Evolutionary conservation across 2,329 filamentous ascomycete genomes (phyloP).

Genomic region (Penicillium olsonii): DNA sequence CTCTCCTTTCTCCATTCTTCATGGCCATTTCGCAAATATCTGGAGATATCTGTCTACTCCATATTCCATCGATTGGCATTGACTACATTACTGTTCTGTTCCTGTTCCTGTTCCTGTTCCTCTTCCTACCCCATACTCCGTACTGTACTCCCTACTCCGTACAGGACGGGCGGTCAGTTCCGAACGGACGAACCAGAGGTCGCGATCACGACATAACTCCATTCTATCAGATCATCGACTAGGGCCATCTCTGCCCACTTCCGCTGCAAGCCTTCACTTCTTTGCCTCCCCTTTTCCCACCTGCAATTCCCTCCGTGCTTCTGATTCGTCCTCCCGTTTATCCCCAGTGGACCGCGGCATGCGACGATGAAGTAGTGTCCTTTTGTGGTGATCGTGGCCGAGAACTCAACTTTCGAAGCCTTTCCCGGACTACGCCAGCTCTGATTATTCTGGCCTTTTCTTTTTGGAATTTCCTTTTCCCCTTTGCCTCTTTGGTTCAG

Average conservation of each 20-base stretch:
- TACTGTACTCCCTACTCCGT: not conserved
- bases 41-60: not conserved
- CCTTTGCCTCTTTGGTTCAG: not conserved
- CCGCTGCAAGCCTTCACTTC: constrained; percentile 5
- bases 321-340: constrained; percentile 13
- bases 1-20: not conserved
- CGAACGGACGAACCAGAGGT: constrained; percentile 31
- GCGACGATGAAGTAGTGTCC: constrained; percentile 8
- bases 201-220: constrained; percentile 48
- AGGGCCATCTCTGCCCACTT: constrained; percentile 18
- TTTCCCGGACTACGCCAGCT: not conserved
- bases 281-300: constrained; percentile 4
- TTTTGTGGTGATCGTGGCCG: constrained; percentile 7
- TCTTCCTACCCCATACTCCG: not conserved
- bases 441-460: not conserved
- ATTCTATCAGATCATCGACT: constrained; percentile 45
- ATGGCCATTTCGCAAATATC: not conserved
- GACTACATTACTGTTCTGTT: not conserved
- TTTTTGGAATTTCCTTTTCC: not conserved
- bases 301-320: constrained; percentile 5
- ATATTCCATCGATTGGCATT: not conserved
- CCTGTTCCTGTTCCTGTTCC: not conserved
- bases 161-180: constrained; percentile 23
- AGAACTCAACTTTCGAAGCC: constrained; percentile 5
- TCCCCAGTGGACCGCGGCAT: constrained; percentile 8